Percentiles rank a stretch among this genome's conserved stretches.
phyloP scores from a whole-genome alignment of 1,284 basidiomycete species.

The Sanghuangporus weigelae region DNA sequence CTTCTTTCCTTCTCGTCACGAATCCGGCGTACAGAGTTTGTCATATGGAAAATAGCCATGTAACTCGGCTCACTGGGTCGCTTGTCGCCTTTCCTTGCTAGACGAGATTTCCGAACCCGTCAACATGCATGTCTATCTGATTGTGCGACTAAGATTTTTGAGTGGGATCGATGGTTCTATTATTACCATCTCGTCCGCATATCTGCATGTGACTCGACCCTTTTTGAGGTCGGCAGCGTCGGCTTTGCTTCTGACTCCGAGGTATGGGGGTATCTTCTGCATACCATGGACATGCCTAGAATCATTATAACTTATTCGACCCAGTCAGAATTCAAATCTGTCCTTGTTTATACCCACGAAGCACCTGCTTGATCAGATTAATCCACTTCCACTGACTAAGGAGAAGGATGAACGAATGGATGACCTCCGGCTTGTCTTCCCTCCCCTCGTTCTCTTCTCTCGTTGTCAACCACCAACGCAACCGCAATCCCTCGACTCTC shows the following conservation, averaged over 20 bases:
- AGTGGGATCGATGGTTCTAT: not conserved
- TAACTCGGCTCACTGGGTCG: too few species aligned
- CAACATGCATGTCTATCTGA: too few species aligned
- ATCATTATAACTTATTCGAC: too few species aligned
- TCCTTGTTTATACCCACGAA: not conserved
- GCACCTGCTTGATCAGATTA: not conserved
- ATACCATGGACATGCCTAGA: not conserved
- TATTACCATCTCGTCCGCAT: too few species aligned
- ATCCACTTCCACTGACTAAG: not conserved
- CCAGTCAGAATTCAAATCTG: too few species aligned
- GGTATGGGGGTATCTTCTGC: not conserved
- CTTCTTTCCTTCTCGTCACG: not conserved
- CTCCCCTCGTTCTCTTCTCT: not conserved
- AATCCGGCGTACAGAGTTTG: too few species aligned
- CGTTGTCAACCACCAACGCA: not conserved
- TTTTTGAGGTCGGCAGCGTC: not conserved
- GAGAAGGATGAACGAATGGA: too few species aligned
- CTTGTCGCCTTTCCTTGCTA: too few species aligned
- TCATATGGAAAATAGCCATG: too few species aligned
- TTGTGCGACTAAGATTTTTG: not conserved
- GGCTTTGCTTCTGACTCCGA: not conserved
- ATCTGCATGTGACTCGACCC: not conserved
- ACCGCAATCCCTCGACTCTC: not conserved
- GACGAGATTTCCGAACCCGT: too few species aligned
- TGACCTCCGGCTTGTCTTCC: too few species aligned